Conservation (phyloP, 192 early-diverging fungal species). For the Fimicolochytrium jonesii region DNA sequence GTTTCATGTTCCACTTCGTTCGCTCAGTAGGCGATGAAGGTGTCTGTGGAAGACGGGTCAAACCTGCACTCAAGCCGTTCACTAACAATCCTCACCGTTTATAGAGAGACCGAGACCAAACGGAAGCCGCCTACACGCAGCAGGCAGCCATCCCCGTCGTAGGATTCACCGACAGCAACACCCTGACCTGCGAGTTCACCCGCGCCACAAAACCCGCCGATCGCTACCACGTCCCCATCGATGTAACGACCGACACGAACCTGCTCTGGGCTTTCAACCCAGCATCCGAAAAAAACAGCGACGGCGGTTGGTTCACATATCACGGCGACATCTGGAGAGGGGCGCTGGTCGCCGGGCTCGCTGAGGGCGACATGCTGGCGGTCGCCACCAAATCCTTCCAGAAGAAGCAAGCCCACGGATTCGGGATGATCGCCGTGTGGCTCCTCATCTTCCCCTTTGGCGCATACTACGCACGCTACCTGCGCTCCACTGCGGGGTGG, state of each 20-base stretch:
- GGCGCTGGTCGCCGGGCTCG: not conserved
- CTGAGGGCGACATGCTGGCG: not conserved
- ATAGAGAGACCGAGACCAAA: too few species aligned
- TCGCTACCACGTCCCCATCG: slow-evolving; percentile 11
- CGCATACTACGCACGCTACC: slow-evolving; percentile 36
- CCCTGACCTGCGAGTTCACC: slow-evolving; percentile 17
- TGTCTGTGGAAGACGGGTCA: too few species aligned
- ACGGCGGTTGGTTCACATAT: slow-evolving; percentile 18
- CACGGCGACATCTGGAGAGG: slow-evolving; percentile 26
- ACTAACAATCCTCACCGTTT: not conserved
- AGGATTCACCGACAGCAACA: slow-evolving; percentile 4
- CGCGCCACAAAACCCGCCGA: slow-evolving; percentile 20
- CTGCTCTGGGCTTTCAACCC: slow-evolving; percentile 41
- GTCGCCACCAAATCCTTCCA: not conserved
- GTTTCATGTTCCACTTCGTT: not conserved
- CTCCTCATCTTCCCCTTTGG: slow-evolving; percentile 31
- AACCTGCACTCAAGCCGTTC: not conserved
- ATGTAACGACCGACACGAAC: not conserved
- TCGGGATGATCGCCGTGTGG: slow-evolving; percentile 41
- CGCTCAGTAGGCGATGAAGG: too few species aligned
- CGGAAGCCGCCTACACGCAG: not conserved
- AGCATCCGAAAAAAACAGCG: not conserved
- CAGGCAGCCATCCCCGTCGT: slow-evolving; percentile 1
- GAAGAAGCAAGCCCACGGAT: slow-evolving; percentile 31
- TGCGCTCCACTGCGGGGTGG: slow-evolving; percentile 29